These are phyloP conservation scores for Gastrolobium villosum DNA, from an alignment of 306 rosid species.

Conservation along the genomic window DNA sequence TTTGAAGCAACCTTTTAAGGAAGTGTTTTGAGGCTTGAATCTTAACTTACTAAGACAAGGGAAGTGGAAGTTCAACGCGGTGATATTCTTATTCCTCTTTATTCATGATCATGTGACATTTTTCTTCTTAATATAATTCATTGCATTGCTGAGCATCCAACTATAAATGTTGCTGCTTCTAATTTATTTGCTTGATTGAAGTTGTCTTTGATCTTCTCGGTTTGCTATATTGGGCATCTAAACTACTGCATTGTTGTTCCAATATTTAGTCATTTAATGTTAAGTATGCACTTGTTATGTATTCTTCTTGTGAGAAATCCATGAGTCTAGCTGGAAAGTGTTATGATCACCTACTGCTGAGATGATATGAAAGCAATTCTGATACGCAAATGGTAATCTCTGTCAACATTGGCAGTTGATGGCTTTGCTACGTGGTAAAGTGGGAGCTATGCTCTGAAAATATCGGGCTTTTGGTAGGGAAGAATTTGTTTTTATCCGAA, in stretches of 20 bases:
- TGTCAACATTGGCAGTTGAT: not conserved
- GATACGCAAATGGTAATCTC: not conserved
- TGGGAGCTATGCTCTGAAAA: too few species aligned
- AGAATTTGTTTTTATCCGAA: too few species aligned
- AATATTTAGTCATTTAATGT: not conserved
- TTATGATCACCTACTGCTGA: not conserved
- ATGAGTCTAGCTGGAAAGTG: conserved; percentile 20
- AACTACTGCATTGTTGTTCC: not conserved
- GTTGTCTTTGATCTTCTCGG: not conserved
- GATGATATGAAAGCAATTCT: conserved; percentile 20
- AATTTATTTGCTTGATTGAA: not conserved
- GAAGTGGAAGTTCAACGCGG: conserved; percentile 37
- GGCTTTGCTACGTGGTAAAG: not conserved
- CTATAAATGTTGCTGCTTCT: not conserved
- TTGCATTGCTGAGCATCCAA: conserved; percentile 9
- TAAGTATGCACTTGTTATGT: not conserved
- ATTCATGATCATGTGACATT: conserved; percentile 22
- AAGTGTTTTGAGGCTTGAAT: conserved; percentile 40
- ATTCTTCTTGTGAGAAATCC: not conserved
- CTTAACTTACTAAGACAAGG: conserved; percentile 43
- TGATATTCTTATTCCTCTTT: conserved; percentile 43
- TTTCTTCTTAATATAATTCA: conserved; percentile 13
- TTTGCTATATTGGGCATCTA: not conserved
- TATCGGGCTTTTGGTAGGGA: too few species aligned
- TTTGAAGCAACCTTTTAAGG: conserved; percentile 48